Evolutionary conservation across 371 early-diverging fungal species (phyloP).

Genomic region (Funneliformis caledonium): DNA sequence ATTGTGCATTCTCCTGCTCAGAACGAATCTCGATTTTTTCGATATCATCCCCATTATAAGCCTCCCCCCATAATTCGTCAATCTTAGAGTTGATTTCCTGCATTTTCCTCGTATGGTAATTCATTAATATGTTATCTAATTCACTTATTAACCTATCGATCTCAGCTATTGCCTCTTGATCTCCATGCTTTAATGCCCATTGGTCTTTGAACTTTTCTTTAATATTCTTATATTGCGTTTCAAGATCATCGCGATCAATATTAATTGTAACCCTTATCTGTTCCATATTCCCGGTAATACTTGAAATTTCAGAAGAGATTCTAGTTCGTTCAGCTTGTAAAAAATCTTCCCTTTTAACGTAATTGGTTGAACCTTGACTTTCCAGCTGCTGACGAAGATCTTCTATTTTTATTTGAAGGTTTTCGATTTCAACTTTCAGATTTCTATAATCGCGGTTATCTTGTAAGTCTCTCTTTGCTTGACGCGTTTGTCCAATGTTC

Average conservation of each 20-base stretch:
- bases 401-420: slow-evolving; percentile 48
- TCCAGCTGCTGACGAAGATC: slow-evolving; percentile 46
- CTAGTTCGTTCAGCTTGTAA: slow-evolving; percentile 54
- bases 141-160: slow-evolving; percentile 71
- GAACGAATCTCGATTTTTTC: slow-evolving; percentile 95
- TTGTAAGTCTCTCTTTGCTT: slow-evolving; percentile 59
- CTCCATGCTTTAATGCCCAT: slow-evolving; percentile 76
- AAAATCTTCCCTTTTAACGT: slow-evolving; percentile 48
- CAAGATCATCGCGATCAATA: slow-evolving; percentile 65
- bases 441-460: slow-evolving; percentile 71
- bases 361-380: slow-evolving; percentile 42
- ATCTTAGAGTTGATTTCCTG: slow-evolving; percentile 97
- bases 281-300: slow-evolving; percentile 81
- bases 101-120: slow-evolving; percentile 96
- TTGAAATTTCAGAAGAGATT: slow-evolving; percentile 68
- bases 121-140: slow-evolving; percentile 83
- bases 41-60: slow-evolving; percentile 98
- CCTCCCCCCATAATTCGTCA: slow-evolving; percentile 96
- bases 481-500: slow-evolving; percentile 31
- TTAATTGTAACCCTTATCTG: slow-evolving; percentile 79
- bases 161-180: slow-evolving; percentile 55
- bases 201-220: slow-evolving; percentile 69
- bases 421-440: slow-evolving; percentile 47
- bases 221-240: slow-evolving; percentile 78
- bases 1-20: slow-evolving; percentile 73